Evolutionary conservation across 768 basidiomycete genomes (phyloP).

Genomic region (Neoboletus subvelutipes): DNA sequence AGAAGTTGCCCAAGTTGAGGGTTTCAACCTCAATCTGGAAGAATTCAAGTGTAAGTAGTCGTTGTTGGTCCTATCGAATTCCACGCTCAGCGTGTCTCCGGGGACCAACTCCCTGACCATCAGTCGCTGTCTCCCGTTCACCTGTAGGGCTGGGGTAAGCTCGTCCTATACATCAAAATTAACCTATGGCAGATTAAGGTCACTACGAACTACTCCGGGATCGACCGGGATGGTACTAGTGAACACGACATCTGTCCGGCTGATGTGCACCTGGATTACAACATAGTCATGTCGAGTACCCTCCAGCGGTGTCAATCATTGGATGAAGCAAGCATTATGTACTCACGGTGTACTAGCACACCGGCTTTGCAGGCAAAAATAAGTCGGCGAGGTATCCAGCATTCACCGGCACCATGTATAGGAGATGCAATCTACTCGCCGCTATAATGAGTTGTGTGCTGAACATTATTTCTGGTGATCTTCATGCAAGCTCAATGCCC

Average conservation of each 20-base stretch:
- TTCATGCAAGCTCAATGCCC: neutral
- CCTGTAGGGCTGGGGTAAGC: neutral
- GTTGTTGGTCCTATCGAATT: too few relatives aligned
- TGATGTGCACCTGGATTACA: neutral
- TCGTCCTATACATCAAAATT: neutral
- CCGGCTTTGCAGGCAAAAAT: neutral
- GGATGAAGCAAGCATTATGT: neutral
- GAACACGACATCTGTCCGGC: neutral
- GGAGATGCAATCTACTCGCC: neutral
- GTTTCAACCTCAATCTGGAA: neutral
- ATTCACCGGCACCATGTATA: neutral
- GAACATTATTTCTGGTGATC: neutral
- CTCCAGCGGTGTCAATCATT: neutral
- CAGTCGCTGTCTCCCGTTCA: neutral
- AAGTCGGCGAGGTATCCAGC: neutral
- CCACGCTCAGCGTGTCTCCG: neutral
- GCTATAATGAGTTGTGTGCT: neutral
- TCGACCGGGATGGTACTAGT: neutral
- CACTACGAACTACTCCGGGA: accelerated
- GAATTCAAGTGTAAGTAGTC: neutral
- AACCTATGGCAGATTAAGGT: neutral
- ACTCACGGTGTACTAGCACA: neutral
- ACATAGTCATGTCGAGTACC: neutral
- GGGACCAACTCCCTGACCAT: neutral
- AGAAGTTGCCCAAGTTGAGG: neutral